Percentiles rank a stretch among this genome's conserved stretches.
Conservation (phyloP, 495 filamentous ascomycete genomes). For the Penicillium malachiteum region DNA sequence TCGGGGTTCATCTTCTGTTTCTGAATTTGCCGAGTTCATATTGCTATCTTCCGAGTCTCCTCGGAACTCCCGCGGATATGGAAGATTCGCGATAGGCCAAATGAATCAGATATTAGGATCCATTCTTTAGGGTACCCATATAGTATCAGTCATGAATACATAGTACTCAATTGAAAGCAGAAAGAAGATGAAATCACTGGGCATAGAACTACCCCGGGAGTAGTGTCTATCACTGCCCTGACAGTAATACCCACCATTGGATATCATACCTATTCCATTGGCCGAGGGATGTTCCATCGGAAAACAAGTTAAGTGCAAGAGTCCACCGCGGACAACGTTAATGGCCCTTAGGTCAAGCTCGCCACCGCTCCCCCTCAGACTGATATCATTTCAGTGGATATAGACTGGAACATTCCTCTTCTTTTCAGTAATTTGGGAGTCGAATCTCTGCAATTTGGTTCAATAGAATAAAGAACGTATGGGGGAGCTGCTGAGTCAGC, state of each 20-base stretch:
- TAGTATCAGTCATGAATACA: neutral
- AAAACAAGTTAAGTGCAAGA: conserved; percentile 15
- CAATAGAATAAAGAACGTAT: neutral
- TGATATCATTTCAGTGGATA: conserved; percentile 15
- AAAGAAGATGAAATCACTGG: conserved; percentile 9
- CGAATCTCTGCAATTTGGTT: neutral
- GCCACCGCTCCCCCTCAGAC: conserved; percentile 15
- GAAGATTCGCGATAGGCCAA: neutral
- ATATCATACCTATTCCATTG: conserved; percentile 27
- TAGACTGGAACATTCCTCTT: neutral
- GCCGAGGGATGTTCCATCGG: conserved; percentile 15
- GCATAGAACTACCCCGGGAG: neutral
- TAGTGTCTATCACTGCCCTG: conserved; percentile 12
- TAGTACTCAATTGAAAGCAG: neutral
- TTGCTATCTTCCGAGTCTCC: conserved; percentile 1
- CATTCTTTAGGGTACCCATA: neutral
- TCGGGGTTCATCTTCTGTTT: neutral
- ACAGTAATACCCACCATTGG: conserved; percentile 21
- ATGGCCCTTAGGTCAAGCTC: conserved; percentile 5
- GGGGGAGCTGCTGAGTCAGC: conserved; percentile 8
- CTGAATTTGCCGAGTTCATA: conserved; percentile 1
- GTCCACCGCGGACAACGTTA: conserved; percentile 24
- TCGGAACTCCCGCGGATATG: neutral
- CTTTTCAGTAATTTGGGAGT: neutral
- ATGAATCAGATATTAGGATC: neutral